Evolutionary conservation across 2,329 filamentous ascomycete species (phyloP).

Genomic region (Huntiella abstrusa): DNA sequence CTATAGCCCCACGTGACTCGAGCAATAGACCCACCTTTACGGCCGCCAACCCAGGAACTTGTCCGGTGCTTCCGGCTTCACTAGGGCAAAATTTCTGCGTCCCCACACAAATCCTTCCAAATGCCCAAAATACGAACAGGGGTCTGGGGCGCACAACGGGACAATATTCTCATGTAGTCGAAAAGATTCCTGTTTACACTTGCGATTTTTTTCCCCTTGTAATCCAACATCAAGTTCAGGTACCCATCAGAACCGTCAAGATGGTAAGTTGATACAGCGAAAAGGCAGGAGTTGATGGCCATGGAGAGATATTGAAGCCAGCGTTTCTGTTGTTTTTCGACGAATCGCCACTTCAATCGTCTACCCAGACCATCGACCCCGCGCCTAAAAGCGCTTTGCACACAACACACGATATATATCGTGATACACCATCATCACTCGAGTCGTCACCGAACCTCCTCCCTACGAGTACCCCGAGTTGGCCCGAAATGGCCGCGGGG

Average conservation of each 20-base stretch:
- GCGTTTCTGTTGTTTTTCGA: neutral
- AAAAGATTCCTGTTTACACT: conserved; percentile 4
- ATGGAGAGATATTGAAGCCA: neutral
- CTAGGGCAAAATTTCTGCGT: conserved; percentile 23
- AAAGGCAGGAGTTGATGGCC: neutral
- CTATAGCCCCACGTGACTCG: conserved; percentile 4
- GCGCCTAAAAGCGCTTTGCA: no score
- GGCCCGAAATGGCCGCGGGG: conserved; percentile 1
- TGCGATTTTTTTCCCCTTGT: conserved; percentile 23
- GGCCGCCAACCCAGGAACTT: conserved; percentile 18
- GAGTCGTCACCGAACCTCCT: neutral
- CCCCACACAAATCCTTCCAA: conserved; percentile 21
- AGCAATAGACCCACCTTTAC: conserved; percentile 14
- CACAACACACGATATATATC: no score
- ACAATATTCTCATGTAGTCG: conserved; percentile 20
- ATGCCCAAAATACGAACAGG: neutral
- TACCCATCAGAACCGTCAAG: conserved; percentile 31
- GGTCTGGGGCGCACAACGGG: conserved; percentile 11
- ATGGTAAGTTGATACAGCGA: conserved; percentile 43
- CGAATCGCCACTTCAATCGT: neutral
- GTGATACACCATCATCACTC: neutral
- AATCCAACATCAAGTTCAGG: conserved; percentile 10
- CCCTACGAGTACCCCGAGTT: neutral
- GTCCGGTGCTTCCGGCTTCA: conserved; percentile 10
- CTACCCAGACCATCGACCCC: no score